Evolutionary conservation across 441 rosid genomes (phyloP).

Genomic region (Brassica balearica): DNA sequence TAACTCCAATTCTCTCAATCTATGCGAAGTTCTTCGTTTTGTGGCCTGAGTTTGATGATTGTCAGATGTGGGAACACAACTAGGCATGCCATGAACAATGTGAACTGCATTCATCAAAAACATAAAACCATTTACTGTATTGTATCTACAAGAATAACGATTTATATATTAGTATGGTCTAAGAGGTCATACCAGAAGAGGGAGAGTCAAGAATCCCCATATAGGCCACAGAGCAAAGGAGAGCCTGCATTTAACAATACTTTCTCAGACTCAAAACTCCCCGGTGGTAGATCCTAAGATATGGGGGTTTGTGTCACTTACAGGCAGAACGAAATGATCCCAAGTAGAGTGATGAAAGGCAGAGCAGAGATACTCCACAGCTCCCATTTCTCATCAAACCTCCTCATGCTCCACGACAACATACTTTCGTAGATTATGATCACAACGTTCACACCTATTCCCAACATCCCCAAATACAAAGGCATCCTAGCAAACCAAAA

Average conservation of each 20-base stretch:
- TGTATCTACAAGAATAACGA: neutral
- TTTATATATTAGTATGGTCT: too few relatives aligned
- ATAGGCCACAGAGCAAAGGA: slow-evolving; percentile 93
- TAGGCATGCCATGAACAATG: slow-evolving; percentile 94
- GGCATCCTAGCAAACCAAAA: slow-evolving; percentile 67
- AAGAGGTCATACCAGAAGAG: slow-evolving; percentile 72
- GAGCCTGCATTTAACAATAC: slow-evolving; percentile 58
- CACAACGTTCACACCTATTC: slow-evolving; percentile 67
- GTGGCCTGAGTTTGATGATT: slow-evolving; percentile 77
- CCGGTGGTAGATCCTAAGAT: too few relatives aligned
- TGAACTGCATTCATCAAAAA: slow-evolving; percentile 59
- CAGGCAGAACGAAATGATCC: slow-evolving; percentile 87
- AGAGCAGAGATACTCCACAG: slow-evolving; percentile 73
- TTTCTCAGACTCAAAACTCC: neutral
- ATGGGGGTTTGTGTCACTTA: slow-evolving; percentile 51
- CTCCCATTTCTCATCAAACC: slow-evolving; percentile 95
- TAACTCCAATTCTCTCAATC: slow-evolving; percentile 60
- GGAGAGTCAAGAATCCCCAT: slow-evolving; percentile 95
- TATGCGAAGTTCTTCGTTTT: slow-evolving; percentile 69
- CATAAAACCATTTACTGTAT: too few relatives aligned
- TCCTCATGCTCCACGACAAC: slow-evolving; percentile 80
- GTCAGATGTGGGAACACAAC: slow-evolving; percentile 77
- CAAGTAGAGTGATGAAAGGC: slow-evolving; percentile 86
- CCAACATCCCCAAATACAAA: slow-evolving; percentile 77
- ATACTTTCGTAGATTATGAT: slow-evolving; percentile 83